Conservation (phyloP, 106 monocot species). For the Dendrobium nobile region DNA sequence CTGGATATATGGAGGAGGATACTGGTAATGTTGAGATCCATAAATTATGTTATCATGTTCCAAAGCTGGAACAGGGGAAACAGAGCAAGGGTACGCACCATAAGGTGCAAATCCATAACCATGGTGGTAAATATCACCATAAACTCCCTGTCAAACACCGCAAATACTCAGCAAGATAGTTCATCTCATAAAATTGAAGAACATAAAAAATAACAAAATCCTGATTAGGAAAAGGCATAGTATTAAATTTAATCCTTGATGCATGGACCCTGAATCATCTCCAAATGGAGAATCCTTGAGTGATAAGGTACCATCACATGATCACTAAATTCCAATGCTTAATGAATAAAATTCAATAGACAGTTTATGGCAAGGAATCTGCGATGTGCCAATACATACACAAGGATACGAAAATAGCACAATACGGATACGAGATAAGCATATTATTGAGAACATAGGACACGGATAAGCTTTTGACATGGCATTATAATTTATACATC, state of each 20-base stretch:
- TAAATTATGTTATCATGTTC: constrained; percentile 72
- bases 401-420: too few relatives aligned
- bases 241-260: too few relatives aligned
- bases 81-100: constrained; percentile 61
- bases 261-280: too few relatives aligned
- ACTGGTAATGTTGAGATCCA: constrained; percentile 78
- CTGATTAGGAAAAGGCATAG: neutral
- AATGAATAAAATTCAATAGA: neutral
- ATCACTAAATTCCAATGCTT: neutral
- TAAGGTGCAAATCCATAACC: constrained; percentile 76
- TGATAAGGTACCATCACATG: too few relatives aligned
- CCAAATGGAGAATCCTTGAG: too few relatives aligned
- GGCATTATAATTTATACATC: neutral
- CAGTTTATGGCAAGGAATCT: neutral
- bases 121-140: constrained; percentile 74
- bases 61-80: constrained; percentile 54
- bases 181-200: neutral
- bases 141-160: constrained; percentile 40
- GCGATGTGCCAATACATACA: too few relatives aligned
- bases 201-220: neutral
- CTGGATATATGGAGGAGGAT: constrained; percentile 56
- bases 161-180: neutral
- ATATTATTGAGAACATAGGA: too few relatives aligned
- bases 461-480: too few relatives aligned
- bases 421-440: too few relatives aligned